Evolutionary conservation across 1,139 yeast species (phyloP).

Genomic region (Kurtzmaniella natalensis): DNA sequence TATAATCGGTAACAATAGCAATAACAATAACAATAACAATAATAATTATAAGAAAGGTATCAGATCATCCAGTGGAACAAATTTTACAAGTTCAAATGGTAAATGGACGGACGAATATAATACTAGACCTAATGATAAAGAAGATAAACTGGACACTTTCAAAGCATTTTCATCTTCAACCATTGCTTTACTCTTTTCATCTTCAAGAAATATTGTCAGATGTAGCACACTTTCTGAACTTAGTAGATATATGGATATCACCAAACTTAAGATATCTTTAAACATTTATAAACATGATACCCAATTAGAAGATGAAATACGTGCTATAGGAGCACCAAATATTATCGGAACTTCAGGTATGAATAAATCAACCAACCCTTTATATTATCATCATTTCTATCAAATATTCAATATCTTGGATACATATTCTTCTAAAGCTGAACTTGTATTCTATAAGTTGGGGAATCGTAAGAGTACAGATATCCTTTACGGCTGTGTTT

Average conservation of each 20-base stretch:
- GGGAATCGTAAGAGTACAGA: conserved; percentile 51
- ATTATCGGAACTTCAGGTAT: neutral
- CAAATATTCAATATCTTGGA: conserved; percentile 47
- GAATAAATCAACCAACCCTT: conserved; percentile 16
- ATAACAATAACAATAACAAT: neutral
- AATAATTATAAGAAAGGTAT: neutral
- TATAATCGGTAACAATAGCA: neutral
- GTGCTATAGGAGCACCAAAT: conserved; percentile 5
- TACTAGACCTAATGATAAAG: too few relatives aligned
- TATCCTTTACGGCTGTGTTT: conserved; percentile 48
- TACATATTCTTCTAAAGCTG: conserved; percentile 39
- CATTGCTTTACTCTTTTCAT: too few relatives aligned
- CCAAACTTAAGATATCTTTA: conserved; percentile 70
- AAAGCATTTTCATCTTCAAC: too few relatives aligned
- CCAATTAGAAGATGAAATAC: conserved; percentile 23
- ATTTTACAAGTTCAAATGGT: too few relatives aligned
- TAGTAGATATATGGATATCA: conserved; percentile 65
- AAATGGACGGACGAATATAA: too few relatives aligned
- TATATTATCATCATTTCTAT: conserved; percentile 41
- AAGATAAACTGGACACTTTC: too few relatives aligned
- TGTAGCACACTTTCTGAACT: conserved; percentile 60
- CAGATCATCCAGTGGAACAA: too few relatives aligned
- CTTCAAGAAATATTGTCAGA: conserved; percentile 29
- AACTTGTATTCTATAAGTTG: conserved; percentile 53
- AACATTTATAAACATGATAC: conserved; percentile 55